Base-by-base conservation (phyloP, 352 stramenopile genomes). In the Pythium aquatile region DNA sequence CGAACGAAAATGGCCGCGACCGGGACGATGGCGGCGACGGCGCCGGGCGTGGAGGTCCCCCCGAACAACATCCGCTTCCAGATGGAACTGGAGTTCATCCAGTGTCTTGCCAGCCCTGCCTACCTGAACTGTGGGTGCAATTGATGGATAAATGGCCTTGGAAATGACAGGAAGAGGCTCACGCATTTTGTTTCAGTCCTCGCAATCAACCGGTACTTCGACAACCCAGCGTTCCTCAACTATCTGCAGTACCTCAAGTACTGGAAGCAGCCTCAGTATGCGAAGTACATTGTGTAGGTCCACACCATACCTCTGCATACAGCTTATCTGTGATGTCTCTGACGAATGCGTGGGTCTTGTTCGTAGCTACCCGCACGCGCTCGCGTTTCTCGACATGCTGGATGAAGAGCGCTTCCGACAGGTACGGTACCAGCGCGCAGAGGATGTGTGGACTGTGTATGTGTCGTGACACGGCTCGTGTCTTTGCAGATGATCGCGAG, bases 161-260 rank as follows among this genome's bases (percentile, higher is more conserved):
- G 20, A 47, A 14, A 16, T 47, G 28, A n/a, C 44, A 14, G 16
- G 32, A 51, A 51, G 29, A n/a, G 29, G 44, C 44, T 51, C 44
- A 51, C 20, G 32, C 20, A 14, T 28, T 51, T 24, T 1, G 11
- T 51, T 3, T 10, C n/a, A 96, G 88, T 88, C 66, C 73, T 97
- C 5, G 90, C 91, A 39, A 96, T 96, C 73, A 96, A 96, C 63
- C 76, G 85, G 40, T 97, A 96, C 79, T 95, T 97, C 55, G 90
- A 97, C 51, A 93, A 97, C 66, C 77, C 78, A 1, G 77, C 82
- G 42, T 97, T 97, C 72, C 75, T 97, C 61, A 88, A 90, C 67
- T 97, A 97, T 74, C 70, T 97, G 51, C 68, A 93, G 61, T 97
- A 97, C 71, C 80, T 97, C 63, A 90, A 93, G 72, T 97, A 97